Base-by-base conservation (phyloP, 345 rosid genomes). In the Eucalyptus pauciflora region DNA sequence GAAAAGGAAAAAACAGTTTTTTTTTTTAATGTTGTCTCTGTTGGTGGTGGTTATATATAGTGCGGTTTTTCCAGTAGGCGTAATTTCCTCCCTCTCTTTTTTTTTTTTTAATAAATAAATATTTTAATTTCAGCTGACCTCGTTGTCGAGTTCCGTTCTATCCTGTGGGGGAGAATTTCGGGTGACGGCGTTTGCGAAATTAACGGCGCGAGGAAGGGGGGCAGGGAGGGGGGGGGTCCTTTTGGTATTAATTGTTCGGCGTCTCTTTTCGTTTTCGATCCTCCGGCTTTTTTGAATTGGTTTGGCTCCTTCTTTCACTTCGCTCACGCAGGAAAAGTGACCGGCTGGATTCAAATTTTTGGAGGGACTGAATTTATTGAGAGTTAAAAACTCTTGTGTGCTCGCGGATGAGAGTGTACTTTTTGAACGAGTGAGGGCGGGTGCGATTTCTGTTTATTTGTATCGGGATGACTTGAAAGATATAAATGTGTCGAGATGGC, bases 41-140 rank as follows among this genome's bases (percentile, higher is more conserved):
- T 41, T 76, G 85, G 29, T 11, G 85, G 51, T 83, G 89, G 89
- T 88, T 50, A 83, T 81, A 88, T 88, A 90, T 92, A 50, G 83
- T 87, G 91, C 92, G 56, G 92, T 87, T 91, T 91, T 89, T 90
- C 91, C 91, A 76, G 92, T 10, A 13, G 48, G 85, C 7, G 25
- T 76, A 62, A 27, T 29, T 29, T 62, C 8, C 45, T 71, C 43
- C 89, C 92, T 92, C 90, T n/a, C 9, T 27, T 86, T 60, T 93
- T 91, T 86, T 89, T 92, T 90, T 88, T 22, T 60, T 13, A n/a
- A n/a, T 45, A 50, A 56, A 79, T 86, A 80, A 50, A 52, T 25
- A 52, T 52, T 52, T 52, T 20, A 18, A 37, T 16, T 17, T 71
- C 4, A 3, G 43, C 43, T 22, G 83, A 76, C 83, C 83, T 22